Evolutionary conservation across 2,329 filamentous ascomycete genomes (phyloP).

Genomic region (Aspergillus costaricaensis): DNA sequence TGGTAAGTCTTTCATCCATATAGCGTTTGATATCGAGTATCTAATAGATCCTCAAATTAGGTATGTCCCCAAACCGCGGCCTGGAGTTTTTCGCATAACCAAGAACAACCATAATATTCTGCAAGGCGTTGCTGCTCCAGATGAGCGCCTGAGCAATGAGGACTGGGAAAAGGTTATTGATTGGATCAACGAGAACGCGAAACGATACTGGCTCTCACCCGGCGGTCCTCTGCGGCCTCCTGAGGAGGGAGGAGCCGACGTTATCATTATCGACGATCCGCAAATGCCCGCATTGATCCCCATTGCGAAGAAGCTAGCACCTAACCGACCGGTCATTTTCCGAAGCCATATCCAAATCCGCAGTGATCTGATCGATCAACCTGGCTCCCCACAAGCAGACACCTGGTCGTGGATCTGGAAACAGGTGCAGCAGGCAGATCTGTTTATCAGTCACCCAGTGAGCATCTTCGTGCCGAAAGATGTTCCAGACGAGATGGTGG

Average conservation of each 20-base stretch:
- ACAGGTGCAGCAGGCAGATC: conserved; percentile 68
- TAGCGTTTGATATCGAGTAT: background rate
- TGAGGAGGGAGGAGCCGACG: conserved; percentile 70
- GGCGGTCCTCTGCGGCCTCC: conserved; percentile 67
- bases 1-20: conserved; percentile 59
- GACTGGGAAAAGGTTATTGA: conserved; percentile 65
- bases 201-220: conserved; percentile 70
- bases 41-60: conserved; percentile 32
- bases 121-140: conserved; percentile 70
- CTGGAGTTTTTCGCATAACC: conserved; percentile 77
- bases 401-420: conserved; percentile 77
- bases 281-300: conserved; percentile 81
- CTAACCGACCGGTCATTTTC: conserved; percentile 75
- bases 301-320: conserved; percentile 69
- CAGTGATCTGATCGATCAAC: conserved; percentile 66
- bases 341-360: conserved; percentile 82
- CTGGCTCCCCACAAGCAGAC: conserved; percentile 68
- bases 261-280: conserved; percentile 78
- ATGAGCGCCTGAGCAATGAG: conserved; percentile 64
- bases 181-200: conserved; percentile 74
- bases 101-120: conserved; percentile 89
- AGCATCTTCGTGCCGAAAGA: conserved; percentile 70
- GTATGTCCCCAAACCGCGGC: conserved; percentile 76
- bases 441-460: conserved; percentile 83
- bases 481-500: conserved; percentile 67